Conservation (phyloP, 441 rosid species). For the Jatropha multifida region DNA sequence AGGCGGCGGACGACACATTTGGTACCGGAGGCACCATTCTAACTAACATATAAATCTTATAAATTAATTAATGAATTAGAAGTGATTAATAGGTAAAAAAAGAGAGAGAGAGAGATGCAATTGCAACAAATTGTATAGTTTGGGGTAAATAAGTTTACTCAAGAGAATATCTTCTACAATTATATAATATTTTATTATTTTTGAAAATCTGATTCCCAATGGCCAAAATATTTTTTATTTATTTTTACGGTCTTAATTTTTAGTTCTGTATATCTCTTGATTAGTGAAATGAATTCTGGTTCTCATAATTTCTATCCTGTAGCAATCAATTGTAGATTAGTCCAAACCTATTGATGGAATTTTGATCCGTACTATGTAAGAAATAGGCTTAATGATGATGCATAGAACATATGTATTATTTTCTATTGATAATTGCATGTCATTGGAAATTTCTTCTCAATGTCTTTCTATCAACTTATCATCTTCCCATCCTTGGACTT, state of each 20-base stretch:
- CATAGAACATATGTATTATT: too few relatives aligned
- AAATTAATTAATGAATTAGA: too few relatives aligned
- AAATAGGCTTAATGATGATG: not conserved
- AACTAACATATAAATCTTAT: too few relatives aligned
- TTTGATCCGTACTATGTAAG: not conserved
- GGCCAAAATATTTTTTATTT: not conserved
- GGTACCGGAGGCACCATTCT: too few relatives aligned
- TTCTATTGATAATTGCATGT: not conserved
- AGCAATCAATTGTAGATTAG: not conserved
- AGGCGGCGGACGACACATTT: too few relatives aligned
- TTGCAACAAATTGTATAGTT: too few relatives aligned
- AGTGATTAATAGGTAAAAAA: too few relatives aligned
- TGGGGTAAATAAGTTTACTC: too few relatives aligned
- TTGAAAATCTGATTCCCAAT: not conserved
- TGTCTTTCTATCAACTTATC: conserved; percentile 12
- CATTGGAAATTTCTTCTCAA: not conserved
- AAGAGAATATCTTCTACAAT: not conserved
- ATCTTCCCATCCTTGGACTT: conserved; percentile 22
- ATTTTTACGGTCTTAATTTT: not conserved
- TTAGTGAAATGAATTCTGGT: not conserved
- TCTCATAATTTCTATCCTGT: not conserved
- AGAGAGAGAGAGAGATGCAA: too few relatives aligned
- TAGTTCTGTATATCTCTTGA: not conserved
- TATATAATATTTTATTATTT: too few relatives aligned
- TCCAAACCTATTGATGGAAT: not conserved